Percentiles rank a stretch among this genome's conserved stretches.
phyloP scores from a whole-genome alignment of 2,329 filamentous ascomycete species.

The Pseudocercospora fijiensis region DNA sequence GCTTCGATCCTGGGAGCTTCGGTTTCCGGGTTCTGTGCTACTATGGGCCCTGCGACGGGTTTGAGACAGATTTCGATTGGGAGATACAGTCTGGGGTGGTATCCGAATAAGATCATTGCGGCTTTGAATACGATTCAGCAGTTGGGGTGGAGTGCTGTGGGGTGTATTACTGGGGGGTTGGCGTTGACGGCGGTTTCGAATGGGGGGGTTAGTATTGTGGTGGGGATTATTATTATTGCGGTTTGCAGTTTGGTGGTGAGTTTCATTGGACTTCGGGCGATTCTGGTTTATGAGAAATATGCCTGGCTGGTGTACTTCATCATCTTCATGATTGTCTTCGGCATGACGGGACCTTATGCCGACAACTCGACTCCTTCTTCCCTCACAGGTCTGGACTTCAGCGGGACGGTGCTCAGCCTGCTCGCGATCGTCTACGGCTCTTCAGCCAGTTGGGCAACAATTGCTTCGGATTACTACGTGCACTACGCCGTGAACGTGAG shows the following conservation, averaged over 20 bases:
- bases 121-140: slow-evolving; percentile 50
- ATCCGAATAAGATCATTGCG: slow-evolving; percentile 50
- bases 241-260: slow-evolving; percentile 41
- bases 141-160: slow-evolving; percentile 45
- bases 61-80: slow-evolving; percentile 48
- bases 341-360: slow-evolving; percentile 47
- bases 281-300: slow-evolving; percentile 51
- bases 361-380: slow-evolving; percentile 39
- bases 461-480: slow-evolving; percentile 47
- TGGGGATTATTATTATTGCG: slow-evolving; percentile 48
- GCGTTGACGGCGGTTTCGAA: slow-evolving; percentile 45
- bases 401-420: slow-evolving; percentile 34
- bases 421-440: slow-evolving; percentile 42
- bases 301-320: slow-evolving; percentile 52
- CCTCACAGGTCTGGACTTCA: slow-evolving; percentile 34
- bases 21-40: slow-evolving; percentile 38
- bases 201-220: slow-evolving; percentile 45
- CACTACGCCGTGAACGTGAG: slow-evolving; percentile 44
- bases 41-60: slow-evolving; percentile 37
- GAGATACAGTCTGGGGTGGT: slow-evolving; percentile 54
- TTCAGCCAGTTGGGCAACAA: slow-evolving; percentile 43
- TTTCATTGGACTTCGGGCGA: slow-evolving; percentile 45
- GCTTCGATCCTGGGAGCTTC: slow-evolving; percentile 37
- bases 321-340: slow-evolving; percentile 51
- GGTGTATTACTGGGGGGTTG: slow-evolving; percentile 46